Base-by-base conservation (phyloP, 495 filamentous ascomycete genomes). In the Cudoniella acicularis region DNA sequence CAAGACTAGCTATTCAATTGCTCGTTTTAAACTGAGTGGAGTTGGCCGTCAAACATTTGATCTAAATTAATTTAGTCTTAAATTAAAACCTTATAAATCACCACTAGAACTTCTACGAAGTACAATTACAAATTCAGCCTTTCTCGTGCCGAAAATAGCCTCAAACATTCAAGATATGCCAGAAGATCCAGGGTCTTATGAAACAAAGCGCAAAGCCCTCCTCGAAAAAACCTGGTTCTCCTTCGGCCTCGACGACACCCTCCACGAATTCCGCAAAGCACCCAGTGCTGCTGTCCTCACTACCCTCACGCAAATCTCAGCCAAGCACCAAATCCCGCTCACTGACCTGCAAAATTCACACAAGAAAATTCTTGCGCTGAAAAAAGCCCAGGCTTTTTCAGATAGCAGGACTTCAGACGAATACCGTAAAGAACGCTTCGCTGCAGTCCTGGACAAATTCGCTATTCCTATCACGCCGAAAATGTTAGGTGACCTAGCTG, bases 241-340 rank as follows among this genome's bases (percentile, higher is more conserved):
- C 6, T 75, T 77, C 48, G 74, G 75, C 41, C 68, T 77, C 10
- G 74, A 77, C 56, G 70, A 74, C 56, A 75, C 74, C 0, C 61
- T 77, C n/a, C 74, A 77, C 52, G 69, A 74, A 36, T 75, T 76
- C 52, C 68, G 70, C 55, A 60, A 56, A 30, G 70, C 72, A 13
- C 73, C 73, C 1, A 53, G 59, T 8, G 26, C 52, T 11, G 74
- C 74, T 4, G 65, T 69, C 13, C 24, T 48, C 10, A 20, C 36
- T 16, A 16, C 16, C 9, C 16, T 41, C 36, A 16, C 8, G 36
- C 9, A 8, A 16, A 41, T 41, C 36, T 16, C 8, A 41, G 36
- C 36, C 16, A 41, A 8, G 9, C 36, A 41, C 16, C n/a, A n/a
- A n/a, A n/a, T n/a, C n/a, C 36, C 36, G 9, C 9, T 9, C 16